Base-by-base conservation (phyloP, 371 early-diverging fungal genomes). In the Mortierella sp. region DNA sequence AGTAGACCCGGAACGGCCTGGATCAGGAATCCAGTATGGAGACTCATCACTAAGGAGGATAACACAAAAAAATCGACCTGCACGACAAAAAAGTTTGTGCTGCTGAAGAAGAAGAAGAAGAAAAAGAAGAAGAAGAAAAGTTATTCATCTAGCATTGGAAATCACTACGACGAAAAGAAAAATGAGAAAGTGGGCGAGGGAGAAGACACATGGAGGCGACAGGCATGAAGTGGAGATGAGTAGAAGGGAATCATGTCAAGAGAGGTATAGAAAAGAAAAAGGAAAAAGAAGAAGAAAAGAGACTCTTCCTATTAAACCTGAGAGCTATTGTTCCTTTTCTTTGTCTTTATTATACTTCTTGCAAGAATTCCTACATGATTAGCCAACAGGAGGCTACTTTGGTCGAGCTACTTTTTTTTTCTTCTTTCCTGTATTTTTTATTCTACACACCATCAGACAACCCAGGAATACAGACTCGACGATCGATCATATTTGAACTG, bases 1-100 rank as follows among this genome's bases (percentile, higher is more conserved):
- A 75, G 86, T 89, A 60, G 89, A 89, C 72, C 88, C 89, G 43
- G 89, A 89, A 53, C 81, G 87, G 58, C 87, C 87, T 68, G 89
- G 89, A 56, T 87, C 87, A 51, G 89, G 89, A 21, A 87, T 89
- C 45, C 89, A 89, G 44, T 89, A 87, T 72, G 89, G 89, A 7
- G 89, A 89, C 66, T 89, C 89, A 14, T 86, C 87, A 59, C 68
- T 89, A 67, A 68, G 89, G 62, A 74, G 89, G 69, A 89, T 89
- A 86, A 82, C 89, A 15, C 89, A 88, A 69, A 82, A 87, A 66
- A 87, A 84, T 63, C 80, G 89, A 56, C 83, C 82, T 50, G 80
- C 80, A 45, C 86, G 81, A 66, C 87, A 87, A 71, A 87, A 86
- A 52, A 79, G 83, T 61, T 77, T 86, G 43, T 89, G 87, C 64